These are phyloP conservation scores for Microcera coccophila DNA, from an alignment of 2,329 filamentous ascomycete species.

Conservation along the genomic window DNA sequence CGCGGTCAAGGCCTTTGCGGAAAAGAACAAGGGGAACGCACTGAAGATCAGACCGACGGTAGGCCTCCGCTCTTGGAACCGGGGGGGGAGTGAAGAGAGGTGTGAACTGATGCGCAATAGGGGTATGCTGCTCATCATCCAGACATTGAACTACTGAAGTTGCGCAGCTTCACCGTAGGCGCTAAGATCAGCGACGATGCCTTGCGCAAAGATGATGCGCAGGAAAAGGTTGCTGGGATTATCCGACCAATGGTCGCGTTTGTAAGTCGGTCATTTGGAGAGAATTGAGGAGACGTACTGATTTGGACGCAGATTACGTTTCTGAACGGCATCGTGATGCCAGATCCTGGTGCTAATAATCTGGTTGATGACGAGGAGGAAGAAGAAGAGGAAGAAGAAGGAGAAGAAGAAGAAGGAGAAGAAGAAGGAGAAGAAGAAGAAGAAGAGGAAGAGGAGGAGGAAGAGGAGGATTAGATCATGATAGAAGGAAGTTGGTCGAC, in stretches of 20 bases:
- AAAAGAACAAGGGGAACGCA: conserved; percentile 66
- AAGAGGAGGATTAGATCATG: too few relatives aligned
- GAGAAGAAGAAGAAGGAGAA: too few relatives aligned
- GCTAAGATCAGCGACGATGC: conserved; percentile 63
- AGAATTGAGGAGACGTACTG: too few relatives aligned
- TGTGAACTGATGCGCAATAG: conserved; percentile 48
- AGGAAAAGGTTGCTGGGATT: conserved; percentile 62
- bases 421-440: too few relatives aligned
- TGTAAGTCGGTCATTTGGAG: conserved; percentile 51
- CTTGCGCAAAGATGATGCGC: conserved; percentile 57
- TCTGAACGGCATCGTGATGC: conserved; percentile 70
- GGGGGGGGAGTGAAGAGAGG: too few relatives aligned
- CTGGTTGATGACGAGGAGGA: conserved; percentile 31
- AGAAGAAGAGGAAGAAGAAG: conserved; percentile 11
- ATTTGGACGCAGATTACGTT: conserved; percentile 57
- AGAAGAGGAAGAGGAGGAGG: too few relatives aligned
- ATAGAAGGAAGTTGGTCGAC: too few relatives aligned
- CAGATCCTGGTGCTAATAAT: conserved; percentile 52
- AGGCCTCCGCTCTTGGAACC: too few relatives aligned
- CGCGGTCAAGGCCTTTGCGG: conserved; percentile 65
- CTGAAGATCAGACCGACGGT: conserved; percentile 86
- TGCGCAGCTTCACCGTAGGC: conserved; percentile 74
- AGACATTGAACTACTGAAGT: conserved; percentile 75
- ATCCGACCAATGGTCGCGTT: conserved; percentile 70
- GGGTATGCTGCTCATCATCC: conserved; percentile 70